Conservation (phyloP, 78 protist species). For the Cavenderia fasciculata region DNA sequence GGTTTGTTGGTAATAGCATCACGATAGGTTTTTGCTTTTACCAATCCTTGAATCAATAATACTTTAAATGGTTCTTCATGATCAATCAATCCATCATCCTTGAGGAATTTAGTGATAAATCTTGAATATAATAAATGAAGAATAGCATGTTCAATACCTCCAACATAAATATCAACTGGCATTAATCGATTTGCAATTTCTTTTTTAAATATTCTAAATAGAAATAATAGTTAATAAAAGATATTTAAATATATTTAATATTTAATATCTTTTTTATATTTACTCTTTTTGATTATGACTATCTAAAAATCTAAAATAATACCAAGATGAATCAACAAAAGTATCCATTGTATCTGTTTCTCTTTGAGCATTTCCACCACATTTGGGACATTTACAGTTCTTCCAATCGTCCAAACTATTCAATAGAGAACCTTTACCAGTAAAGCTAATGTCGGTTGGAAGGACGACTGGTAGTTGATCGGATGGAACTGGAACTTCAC, state of each 20-base stretch:
- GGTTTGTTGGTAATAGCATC: conserved; percentile 36
- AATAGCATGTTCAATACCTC: conserved; percentile 97
- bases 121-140: conserved; percentile 95
- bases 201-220: background rate
- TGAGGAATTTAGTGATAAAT: conserved; percentile 86
- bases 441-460: conserved; percentile 74
- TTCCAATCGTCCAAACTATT: conserved; percentile 58
- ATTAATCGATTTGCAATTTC: conserved; percentile 40
- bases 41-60: conserved; percentile 81
- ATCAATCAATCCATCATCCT: conserved; percentile 22
- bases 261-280: background rate
- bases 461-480: conserved; percentile 87
- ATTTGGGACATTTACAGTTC: conserved; percentile 76
- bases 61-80: conserved; percentile 84
- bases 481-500: conserved; percentile 87
- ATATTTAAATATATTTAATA: background rate
- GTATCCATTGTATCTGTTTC: conserved; percentile 96
- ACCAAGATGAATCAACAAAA: conserved; percentile 95
- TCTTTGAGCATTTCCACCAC: conserved; percentile 81
- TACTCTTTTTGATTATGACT: conserved; percentile 54
- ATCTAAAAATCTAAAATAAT: conserved; percentile 84
- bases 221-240: background rate
- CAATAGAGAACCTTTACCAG: conserved; percentile 63
- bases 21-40: conserved; percentile 63
- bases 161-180: conserved; percentile 94